Evolutionary conservation across 2,329 filamentous ascomycete species (phyloP).

Genomic region (Fusarium begoniae): DNA sequence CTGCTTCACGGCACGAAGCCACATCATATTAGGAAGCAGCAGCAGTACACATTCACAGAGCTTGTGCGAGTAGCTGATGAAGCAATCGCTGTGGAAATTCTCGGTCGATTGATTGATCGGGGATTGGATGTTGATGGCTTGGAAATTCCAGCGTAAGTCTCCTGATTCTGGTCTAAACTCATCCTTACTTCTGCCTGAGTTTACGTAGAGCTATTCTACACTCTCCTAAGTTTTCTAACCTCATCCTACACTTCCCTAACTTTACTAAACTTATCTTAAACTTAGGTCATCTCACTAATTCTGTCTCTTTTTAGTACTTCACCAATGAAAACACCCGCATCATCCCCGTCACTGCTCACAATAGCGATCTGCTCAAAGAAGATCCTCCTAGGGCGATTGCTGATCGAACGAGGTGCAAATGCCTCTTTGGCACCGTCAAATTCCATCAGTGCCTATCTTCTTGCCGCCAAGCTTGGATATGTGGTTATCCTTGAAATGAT

Average conservation of each 20-base stretch:
- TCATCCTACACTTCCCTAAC: too few relatives aligned
- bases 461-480: conserved; percentile 22
- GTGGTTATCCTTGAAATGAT: conserved; percentile 26
- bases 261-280: background rate
- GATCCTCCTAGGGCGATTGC: conserved; percentile 6
- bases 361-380: conserved; percentile 15
- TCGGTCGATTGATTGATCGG: conserved; percentile 14
- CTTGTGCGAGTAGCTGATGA: background rate
- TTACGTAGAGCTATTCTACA: background rate
- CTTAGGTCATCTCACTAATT: background rate
- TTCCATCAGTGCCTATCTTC: conserved; percentile 23
- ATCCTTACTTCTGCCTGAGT: background rate
- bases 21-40: conserved; percentile 11
- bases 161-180: background rate
- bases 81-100: background rate
- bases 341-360: conserved; percentile 18
- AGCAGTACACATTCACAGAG: conserved; percentile 22
- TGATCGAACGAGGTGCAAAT: conserved; percentile 33
- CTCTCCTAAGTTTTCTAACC: background rate
- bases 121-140: conserved; percentile 32
- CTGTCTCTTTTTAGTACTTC: background rate
- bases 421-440: conserved; percentile 14
- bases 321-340: background rate
- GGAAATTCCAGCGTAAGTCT: background rate
- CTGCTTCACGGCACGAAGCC: conserved; percentile 21